These are phyloP conservation scores for Onygenales sp. DNA, from an alignment of 2,329 filamentous ascomycete species.

Conservation along the genomic window DNA sequence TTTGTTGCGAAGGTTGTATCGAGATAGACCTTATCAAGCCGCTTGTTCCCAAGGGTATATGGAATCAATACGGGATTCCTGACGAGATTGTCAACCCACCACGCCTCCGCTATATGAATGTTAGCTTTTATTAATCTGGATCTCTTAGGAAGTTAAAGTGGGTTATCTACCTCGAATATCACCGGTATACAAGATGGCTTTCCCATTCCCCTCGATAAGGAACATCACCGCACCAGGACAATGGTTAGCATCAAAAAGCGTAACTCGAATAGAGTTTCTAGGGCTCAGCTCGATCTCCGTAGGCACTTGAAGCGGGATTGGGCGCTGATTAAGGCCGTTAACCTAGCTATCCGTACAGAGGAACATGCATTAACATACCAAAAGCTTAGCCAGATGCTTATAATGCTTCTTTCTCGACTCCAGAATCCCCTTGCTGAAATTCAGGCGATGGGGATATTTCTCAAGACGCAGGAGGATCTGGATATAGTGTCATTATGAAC, in stretches of 20 bases:
- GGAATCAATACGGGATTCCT: slow-evolving; percentile 66
- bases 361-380: slow-evolving; percentile 37
- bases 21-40: slow-evolving; percentile 73
- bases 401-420: slow-evolving; percentile 68
- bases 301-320: slow-evolving; percentile 72
- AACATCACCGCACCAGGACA: slow-evolving; percentile 91
- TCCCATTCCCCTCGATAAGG: slow-evolving; percentile 63
- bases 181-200: slow-evolving; percentile 76
- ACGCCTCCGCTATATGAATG: slow-evolving; percentile 52
- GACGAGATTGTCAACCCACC: slow-evolving; percentile 68
- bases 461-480: slow-evolving; percentile 68
- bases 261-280: slow-evolving; percentile 62
- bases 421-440: slow-evolving; percentile 66
- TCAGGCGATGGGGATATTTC: slow-evolving; percentile 68
- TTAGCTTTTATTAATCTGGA: slow-evolving; percentile 5
- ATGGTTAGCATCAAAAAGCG: slow-evolving; percentile 84
- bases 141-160: background rate
- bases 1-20: slow-evolving; percentile 69
- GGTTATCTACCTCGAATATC: slow-evolving; percentile 56
- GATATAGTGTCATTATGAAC: slow-evolving; percentile 5
- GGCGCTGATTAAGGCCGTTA: slow-evolving; percentile 43
- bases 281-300: slow-evolving; percentile 65
- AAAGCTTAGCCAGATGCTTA: slow-evolving; percentile 59
- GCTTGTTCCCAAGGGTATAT: slow-evolving; percentile 57
- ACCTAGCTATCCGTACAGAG: background rate